A percentile compares a stretch with the other conserved stretches of the same genome.
Evolutionary conservation across 2,329 filamentous ascomycete genomes (phyloP).

Genomic region (Tolypocladium album): DNA sequence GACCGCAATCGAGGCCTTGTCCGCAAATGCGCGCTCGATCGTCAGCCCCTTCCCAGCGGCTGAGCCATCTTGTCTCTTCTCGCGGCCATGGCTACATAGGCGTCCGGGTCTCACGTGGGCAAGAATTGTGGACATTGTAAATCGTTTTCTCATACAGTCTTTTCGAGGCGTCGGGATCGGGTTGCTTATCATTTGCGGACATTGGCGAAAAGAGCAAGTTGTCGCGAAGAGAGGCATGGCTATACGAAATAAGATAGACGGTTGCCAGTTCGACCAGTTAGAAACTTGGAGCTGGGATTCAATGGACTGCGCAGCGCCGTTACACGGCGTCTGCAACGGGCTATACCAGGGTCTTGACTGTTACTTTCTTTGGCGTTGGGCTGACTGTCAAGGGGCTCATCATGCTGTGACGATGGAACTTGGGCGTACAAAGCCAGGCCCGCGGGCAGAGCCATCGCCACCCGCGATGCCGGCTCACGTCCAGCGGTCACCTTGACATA

Average conservation of each 20-base stretch:
- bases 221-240: not conserved
- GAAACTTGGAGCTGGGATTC: conserved; percentile 4
- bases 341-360: not conserved
- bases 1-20: not conserved
- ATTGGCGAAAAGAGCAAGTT: not conserved
- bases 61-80: not conserved
- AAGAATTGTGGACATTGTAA: not conserved
- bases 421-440: not conserved
- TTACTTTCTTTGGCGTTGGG: not conserved
- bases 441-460: not conserved
- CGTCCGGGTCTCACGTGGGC: not conserved
- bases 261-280: conserved; percentile 5
- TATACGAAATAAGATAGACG: not conserved
- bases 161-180: not conserved
- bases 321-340: conserved; percentile 4
- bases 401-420: not conserved
- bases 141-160: not conserved
- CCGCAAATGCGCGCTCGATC: not conserved
- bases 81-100: not conserved
- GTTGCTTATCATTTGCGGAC: not conserved
- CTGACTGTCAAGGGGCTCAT: not conserved
- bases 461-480: not conserved
- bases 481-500: not conserved
- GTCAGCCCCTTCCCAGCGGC: not conserved
- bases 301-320: conserved; percentile 3